A percentile compares a stretch with the other conserved stretches of the same genome.
Evolutionary conservation across 768 basidiomycete species (phyloP).

Genomic region (Podaxis pistillaris): DNA sequence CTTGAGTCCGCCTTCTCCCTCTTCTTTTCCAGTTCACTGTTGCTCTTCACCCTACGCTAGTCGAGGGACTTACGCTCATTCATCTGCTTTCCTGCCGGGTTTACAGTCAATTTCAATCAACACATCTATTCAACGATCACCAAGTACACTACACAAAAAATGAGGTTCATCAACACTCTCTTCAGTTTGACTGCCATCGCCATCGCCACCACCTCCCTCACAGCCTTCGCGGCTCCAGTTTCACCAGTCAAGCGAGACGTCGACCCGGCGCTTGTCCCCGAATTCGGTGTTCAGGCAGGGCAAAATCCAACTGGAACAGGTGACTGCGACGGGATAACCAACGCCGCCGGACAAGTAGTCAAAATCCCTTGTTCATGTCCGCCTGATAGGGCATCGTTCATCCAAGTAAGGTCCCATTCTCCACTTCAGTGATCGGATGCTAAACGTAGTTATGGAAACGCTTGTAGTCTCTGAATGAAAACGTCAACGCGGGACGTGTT

Average conservation of each 20-base stretch:
- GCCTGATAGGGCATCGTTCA: constrained; percentile 50
- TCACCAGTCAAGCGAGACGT: constrained; percentile 36
- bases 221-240: constrained; percentile 23
- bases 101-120: neutral
- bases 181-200: constrained; percentile 23
- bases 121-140: neutral
- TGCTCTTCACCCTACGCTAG: constrained; percentile 3
- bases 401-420: constrained; percentile 36
- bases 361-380: constrained; percentile 68
- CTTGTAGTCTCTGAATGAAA: constrained; percentile 42
- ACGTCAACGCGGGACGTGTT: constrained; percentile 60
- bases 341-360: constrained; percentile 52
- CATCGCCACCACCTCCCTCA: constrained; percentile 33
- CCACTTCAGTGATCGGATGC: neutral
- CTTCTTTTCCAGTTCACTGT: neutral
- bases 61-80: constrained; percentile 15
- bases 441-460: neutral
- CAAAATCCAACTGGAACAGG: constrained; percentile 59
- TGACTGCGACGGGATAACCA: constrained; percentile 64
- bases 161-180: constrained; percentile 24
- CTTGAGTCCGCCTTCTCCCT: neutral
- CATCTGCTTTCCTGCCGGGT: neutral
- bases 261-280: constrained; percentile 49
- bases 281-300: constrained; percentile 56
- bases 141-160: constrained; percentile 8